Evolutionary conservation across 169 alveolate genomes (phyloP), one percentile per base, ranked within the genome.

Genomic region (Toxoplasma gondii): DNA sequence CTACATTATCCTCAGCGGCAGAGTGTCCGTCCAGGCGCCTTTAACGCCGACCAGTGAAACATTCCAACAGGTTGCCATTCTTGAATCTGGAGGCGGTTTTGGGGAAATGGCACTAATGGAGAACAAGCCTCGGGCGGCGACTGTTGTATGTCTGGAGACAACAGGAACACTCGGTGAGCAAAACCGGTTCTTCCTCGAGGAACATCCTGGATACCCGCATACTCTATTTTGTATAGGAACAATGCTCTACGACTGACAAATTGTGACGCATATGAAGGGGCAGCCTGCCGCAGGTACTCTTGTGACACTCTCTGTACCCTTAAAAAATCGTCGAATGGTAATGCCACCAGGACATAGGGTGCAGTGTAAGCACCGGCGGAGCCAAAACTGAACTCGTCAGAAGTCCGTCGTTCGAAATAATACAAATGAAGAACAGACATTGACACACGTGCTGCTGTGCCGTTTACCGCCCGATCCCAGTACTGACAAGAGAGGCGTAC

Each of bases 31-130:
- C 34, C 88, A 90, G 78, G 88, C n/a, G 12, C 87, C 93, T 12
- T 45, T 69, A 38, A 64, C 39, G 5, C 93, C 67, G 53, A 38
- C 29, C 34, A 70, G 53, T 41, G 93, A 58, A 19, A 44, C 67
- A 27, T 31, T 70, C 34, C 93, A 90, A 69, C 93, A 90, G 74
- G 70, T 70, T 24, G 93, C 93, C 49, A 70, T 44, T 34, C 58
- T 90, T 34, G 93, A 90, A 34, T 70, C 93, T 7, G 93, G 93
- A 19, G 36, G 43, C 29, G 93, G 93, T 19, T 90, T 90, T n/a
- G 93, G 93, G 34, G 93, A 90, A 44, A 70, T 90, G 88, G 93
- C 93, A 22, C 88, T 90, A 9, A 31, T 90, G 93, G 93, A 90
- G n/a, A 58, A 90, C 49, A 39, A 39, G 74, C 93, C 93, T 2